Base-by-base conservation (phyloP, 441 rosid genomes). In the Euphorbia celastroides region DNA sequence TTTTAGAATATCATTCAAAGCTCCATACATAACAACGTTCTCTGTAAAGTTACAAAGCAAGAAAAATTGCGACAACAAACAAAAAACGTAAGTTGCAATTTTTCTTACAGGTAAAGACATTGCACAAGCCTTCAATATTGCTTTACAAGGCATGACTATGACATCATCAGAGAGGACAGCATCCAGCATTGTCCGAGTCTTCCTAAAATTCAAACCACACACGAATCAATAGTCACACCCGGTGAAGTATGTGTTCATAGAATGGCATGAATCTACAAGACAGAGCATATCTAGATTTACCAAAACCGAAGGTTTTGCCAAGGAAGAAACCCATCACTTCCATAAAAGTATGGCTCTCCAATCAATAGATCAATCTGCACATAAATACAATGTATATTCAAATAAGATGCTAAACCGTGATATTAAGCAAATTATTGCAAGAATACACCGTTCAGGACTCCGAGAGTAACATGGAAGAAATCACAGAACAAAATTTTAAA, bases 251-350 rank as follows among this genome's bases (percentile, higher is more conserved):
- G 25, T 7, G 26, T n/a, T 25, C 10, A 38, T 38, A 64, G 22
- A 19, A 59, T 48, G 34, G 30, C 55, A 48, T 36, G 6, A 30
- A 67, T 64, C 5, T 55, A 25, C 22, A 30, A 32, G 48, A 57
- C 17, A 9, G 16, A 16, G 32, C 72, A 62, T 65, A 57, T 38
- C 42, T 57, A 42, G 51, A 72, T 64, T n/a, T 81, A 94, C 99
- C 99, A 94, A 80, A 94, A 94, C 41, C 96, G 94, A 64, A 94
- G 85, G 80, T 86, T 87, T 70, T 88, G 89, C 97, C 98, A 94
- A 8, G 96, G 99, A 76, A 94, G 97, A 78, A 77, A 77, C 74
- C 86, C 85, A 62, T 92, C 97, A 73, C 78, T 82, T 68, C 89
- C 98, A 72, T 71, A 77, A 75, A 84, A 94, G 75, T 81, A 89